Conservation (phyloP, 2,329 filamentous ascomycete genomes). For the Penicillium sp. region DNA sequence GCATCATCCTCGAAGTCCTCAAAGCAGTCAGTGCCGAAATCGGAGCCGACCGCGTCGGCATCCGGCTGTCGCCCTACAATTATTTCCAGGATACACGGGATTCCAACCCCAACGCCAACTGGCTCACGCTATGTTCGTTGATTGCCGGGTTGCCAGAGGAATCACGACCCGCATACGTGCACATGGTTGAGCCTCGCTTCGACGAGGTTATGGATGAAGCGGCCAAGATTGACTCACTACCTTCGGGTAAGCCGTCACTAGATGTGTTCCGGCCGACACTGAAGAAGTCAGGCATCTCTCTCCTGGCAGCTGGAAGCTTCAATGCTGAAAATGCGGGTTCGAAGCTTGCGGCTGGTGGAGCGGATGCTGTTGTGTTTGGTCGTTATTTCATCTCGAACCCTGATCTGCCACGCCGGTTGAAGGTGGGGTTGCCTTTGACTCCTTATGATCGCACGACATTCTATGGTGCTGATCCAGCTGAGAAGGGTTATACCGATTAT, state of each 20-base stretch:
- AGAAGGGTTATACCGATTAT: slow-evolving; percentile 42
- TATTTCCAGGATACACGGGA: slow-evolving; percentile 56
- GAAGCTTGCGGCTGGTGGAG: slow-evolving; percentile 20
- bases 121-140: slow-evolving; percentile 46
- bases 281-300: slow-evolving; percentile 40
- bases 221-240: slow-evolving; percentile 44
- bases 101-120: slow-evolving; percentile 46
- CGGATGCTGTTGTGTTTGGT: slow-evolving; percentile 37
- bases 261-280: slow-evolving; percentile 44
- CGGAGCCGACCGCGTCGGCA: slow-evolving; percentile 50
- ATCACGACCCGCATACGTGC: slow-evolving; percentile 45
- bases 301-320: slow-evolving; percentile 32
- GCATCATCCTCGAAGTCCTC: slow-evolving; percentile 54
- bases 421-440: slow-evolving; percentile 36
- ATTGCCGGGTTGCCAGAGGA: slow-evolving; percentile 37
- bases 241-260: slow-evolving; percentile 31
- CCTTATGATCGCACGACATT: slow-evolving; percentile 44
- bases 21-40: slow-evolving; percentile 49
- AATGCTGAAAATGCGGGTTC: slow-evolving; percentile 20
- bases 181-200: slow-evolving; percentile 51
- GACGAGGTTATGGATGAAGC: slow-evolving; percentile 49
- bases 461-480: slow-evolving; percentile 35
- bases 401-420: slow-evolving; percentile 41
- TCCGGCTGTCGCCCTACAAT: slow-evolving; percentile 61
- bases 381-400: slow-evolving; percentile 46